phyloP scores from a whole-genome alignment of 495 filamentous ascomycete genomes.

The Venustampulla echinocandica region DNA sequence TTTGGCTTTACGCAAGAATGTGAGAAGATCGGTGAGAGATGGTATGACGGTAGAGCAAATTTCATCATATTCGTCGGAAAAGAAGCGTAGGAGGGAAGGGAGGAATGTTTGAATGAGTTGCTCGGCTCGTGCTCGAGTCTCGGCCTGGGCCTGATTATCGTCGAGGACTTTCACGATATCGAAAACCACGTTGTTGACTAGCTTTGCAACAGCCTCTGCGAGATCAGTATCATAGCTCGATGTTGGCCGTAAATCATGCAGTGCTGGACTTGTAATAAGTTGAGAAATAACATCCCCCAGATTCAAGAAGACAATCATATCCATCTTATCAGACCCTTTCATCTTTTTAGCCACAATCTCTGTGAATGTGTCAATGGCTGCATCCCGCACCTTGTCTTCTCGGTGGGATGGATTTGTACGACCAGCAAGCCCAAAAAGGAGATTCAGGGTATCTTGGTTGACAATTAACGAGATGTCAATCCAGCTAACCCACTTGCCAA shows the following conservation, averaged over 20 bases:
- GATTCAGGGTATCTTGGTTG: constrained; percentile 72
- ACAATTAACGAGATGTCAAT: constrained; percentile 90
- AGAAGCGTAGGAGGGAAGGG: constrained; percentile 79
- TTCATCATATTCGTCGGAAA: constrained; percentile 96
- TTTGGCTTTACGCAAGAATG: constrained; percentile 71
- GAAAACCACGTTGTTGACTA: constrained; percentile 81
- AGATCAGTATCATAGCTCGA: constrained; percentile 87
- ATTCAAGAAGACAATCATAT: constrained; percentile 86
- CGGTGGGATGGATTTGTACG: constrained; percentile 37
- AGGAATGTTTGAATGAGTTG: constrained; percentile 72
- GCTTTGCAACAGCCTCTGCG: constrained; percentile 85
- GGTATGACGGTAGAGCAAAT: constrained; percentile 91
- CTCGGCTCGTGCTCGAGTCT: constrained; percentile 54
- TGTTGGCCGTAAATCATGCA: constrained; percentile 68
- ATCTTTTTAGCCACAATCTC: constrained; percentile 98
- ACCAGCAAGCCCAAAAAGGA: constrained; percentile 72
- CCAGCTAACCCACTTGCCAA: constrained; percentile 96
- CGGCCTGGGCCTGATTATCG: constrained; percentile 40
- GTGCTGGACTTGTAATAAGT: constrained; percentile 68
- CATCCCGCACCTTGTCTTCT: constrained; percentile 71
- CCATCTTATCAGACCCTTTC: constrained; percentile 82
- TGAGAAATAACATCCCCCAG: constrained; percentile 72
- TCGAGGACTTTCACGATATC: constrained; percentile 77
- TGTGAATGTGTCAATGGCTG: constrained; percentile 85
- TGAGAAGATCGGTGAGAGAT: constrained; percentile 80